Conservation (phyloP, 2,329 filamentous ascomycete species). For the Coniochaeta sp. region DNA sequence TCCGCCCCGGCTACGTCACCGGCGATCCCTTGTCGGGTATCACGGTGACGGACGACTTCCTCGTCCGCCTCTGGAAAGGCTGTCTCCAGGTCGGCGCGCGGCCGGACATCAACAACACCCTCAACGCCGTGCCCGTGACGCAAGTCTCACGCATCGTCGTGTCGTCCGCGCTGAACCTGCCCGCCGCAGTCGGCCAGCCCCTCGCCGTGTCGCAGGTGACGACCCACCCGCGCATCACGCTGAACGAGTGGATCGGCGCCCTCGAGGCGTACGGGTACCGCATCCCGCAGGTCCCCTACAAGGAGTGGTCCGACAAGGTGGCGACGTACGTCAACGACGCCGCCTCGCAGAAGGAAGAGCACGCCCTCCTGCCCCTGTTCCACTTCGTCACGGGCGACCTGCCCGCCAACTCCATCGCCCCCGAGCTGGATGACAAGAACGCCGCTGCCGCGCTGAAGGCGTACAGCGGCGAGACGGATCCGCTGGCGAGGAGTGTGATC, state of each 20-base stretch:
- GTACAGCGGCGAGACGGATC: neutral
- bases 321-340: neutral
- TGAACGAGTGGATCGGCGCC: neutral
- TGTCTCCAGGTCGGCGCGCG: neutral
- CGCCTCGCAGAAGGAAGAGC: slow-evolving; percentile 17
- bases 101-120: neutral
- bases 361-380: slow-evolving; percentile 52
- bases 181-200: neutral
- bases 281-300: neutral
- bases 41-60: neutral
- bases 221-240: neutral
- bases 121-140: neutral
- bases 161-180: neutral
- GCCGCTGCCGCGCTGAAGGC: neutral
- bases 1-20: neutral
- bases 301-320: neutral
- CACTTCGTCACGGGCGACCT: slow-evolving; percentile 66
- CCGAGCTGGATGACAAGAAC: slow-evolving; percentile 51
- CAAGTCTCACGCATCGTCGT: slow-evolving; percentile 1
- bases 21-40: neutral
- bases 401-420: slow-evolving; percentile 60
- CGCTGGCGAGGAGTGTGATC: neutral
- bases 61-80: slow-evolving; percentile 1
- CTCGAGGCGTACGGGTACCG: neutral
- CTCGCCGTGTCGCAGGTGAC: neutral